phyloP scores from a whole-genome alignment of 73 alveolate species.

The Paramecium caudatum region DNA sequence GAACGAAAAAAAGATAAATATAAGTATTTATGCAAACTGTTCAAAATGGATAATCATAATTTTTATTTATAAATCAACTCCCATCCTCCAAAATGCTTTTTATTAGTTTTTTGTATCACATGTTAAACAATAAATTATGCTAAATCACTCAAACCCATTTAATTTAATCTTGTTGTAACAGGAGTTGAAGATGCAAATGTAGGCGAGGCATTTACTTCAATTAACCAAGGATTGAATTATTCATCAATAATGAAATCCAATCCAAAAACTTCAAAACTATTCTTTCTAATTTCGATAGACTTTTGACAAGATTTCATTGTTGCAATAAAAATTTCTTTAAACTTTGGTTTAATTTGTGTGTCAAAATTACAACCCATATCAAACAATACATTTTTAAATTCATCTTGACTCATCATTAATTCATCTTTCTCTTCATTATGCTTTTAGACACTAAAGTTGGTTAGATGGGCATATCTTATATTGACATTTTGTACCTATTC shows the following conservation, averaged over 20 bases:
- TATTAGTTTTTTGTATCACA: constrained; percentile 14
- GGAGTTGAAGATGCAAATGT: constrained; percentile 74
- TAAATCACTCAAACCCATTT: constrained; percentile 67
- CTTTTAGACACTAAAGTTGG: constrained; percentile 68
- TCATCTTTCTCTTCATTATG: constrained; percentile 69
- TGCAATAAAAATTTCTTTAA: constrained; percentile 64
- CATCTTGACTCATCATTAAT: constrained; percentile 72
- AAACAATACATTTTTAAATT: constrained; percentile 10
- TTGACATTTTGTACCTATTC: background rate
- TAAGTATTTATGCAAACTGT: too few relatives aligned
- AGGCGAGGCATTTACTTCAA: constrained; percentile 73
- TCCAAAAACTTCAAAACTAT: constrained; percentile 72
- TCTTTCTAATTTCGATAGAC: constrained; percentile 70
- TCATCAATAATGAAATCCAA: constrained; percentile 75
- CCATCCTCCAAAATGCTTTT: constrained; percentile 62
- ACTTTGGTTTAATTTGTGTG: constrained; percentile 13
- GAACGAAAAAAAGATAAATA: too few relatives aligned
- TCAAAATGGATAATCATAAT: too few relatives aligned
- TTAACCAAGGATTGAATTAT: constrained; percentile 70
- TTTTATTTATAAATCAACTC: constrained; percentile 57
- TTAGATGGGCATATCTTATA: constrained; percentile 68
- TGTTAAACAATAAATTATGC: constrained; percentile 67
- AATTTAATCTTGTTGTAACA: constrained; percentile 67
- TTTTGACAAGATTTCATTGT: constrained; percentile 72
- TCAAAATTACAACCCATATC: constrained; percentile 60